A percentile compares a stretch with the other conserved stretches of the same genome.
phyloP scores from a whole-genome alignment of 441 rosid genomes.

The Mallotus repandus region DNA sequence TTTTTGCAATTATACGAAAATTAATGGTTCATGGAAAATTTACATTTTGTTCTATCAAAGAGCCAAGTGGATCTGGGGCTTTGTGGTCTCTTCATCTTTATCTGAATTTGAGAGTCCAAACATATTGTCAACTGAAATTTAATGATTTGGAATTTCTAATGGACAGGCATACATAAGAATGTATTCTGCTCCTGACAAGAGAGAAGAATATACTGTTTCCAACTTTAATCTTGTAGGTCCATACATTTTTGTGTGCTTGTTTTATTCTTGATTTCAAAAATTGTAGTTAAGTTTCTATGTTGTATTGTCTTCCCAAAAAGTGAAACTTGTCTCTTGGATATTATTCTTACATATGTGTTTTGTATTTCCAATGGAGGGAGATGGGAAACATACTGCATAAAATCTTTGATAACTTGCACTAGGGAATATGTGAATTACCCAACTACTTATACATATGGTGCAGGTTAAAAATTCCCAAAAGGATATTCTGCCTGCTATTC shows the following conservation, averaged over 20 bases:
- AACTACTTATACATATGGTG: not conserved
- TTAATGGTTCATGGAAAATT: not conserved
- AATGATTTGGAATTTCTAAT: conserved; percentile 1
- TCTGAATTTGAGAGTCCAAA: not conserved
- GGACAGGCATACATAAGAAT: not conserved
- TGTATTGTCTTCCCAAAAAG: not conserved
- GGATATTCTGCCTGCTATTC: not conserved
- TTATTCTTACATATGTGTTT: not conserved
- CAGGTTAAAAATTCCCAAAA: not conserved
- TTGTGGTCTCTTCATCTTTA: not conserved
- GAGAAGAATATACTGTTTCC: not conserved
- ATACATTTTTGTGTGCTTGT: not conserved
- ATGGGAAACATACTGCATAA: not conserved
- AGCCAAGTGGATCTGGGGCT: not conserved
- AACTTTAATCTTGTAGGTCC: not conserved
- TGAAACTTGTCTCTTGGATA: not conserved
- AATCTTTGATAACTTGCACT: not conserved
- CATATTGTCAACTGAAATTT: not conserved
- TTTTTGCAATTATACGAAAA: not conserved
- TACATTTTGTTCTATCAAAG: not conserved
- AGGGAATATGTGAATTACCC: not conserved
- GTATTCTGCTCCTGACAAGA: not conserved
- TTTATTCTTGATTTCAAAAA: not conserved
- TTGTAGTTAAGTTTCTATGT: not conserved
- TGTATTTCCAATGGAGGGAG: not conserved